Evolutionary conservation across 495 filamentous ascomycete genomes (phyloP).

Genomic region (Lindgomyces ingoldianus): DNA sequence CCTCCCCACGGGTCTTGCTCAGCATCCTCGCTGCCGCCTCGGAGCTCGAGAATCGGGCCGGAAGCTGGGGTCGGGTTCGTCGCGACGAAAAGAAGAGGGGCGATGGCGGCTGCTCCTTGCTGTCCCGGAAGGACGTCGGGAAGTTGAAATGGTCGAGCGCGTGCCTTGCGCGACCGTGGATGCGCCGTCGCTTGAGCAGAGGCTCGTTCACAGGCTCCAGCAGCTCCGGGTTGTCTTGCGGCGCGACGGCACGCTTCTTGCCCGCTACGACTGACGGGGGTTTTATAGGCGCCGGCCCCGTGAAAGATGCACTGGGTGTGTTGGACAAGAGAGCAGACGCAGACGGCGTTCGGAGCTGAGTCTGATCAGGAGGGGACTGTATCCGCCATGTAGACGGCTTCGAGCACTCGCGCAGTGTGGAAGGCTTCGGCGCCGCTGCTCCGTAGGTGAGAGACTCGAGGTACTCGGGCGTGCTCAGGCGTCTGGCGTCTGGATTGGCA

Average conservation of each 20-base stretch:
- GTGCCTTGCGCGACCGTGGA: constrained; percentile 21
- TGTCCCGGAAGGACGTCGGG: background rate
- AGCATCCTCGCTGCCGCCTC: constrained; percentile 62
- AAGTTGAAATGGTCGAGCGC: constrained; percentile 36
- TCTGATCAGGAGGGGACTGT: constrained; percentile 3
- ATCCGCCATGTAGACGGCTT: constrained; percentile 28
- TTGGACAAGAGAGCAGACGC: background rate
- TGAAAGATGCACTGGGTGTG: background rate
- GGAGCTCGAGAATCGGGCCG: constrained; percentile 56
- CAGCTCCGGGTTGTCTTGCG: background rate
- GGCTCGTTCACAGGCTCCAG: constrained; percentile 28
- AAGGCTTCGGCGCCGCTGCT: constrained; percentile 21
- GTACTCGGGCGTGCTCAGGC: constrained; percentile 35
- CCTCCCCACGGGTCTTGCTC: constrained; percentile 55
- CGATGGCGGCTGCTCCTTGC: constrained; percentile 45
- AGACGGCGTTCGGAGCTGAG: constrained; percentile 1
- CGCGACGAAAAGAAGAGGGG: constrained; percentile 62
- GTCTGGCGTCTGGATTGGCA: constrained; percentile 5
- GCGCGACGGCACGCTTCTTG: constrained; percentile 11
- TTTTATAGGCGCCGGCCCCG: background rate
- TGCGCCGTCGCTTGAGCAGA: constrained; percentile 35
- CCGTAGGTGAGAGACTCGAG: background rate
- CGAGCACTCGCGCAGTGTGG: constrained; percentile 27
- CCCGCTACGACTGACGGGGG: constrained; percentile 3
- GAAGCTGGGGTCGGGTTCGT: constrained; percentile 51